Base-by-base conservation (phyloP, 805 yeast species). In the Monosporozyma unispora region DNA sequence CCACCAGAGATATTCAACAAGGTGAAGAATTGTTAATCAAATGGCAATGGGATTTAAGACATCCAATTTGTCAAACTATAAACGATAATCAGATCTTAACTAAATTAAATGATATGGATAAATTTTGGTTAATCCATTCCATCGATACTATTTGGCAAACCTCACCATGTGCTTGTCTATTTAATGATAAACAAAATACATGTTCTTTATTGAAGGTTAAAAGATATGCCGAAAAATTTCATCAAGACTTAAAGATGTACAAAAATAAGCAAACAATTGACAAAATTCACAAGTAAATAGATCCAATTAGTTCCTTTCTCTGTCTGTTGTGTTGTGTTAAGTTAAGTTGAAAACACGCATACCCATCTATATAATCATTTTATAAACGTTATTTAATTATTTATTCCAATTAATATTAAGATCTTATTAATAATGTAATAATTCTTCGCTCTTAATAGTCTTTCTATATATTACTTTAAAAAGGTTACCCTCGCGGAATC, bases 1-100 rank as follows among this genome's bases (percentile, higher is more conserved):
- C 96, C 0, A 64, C 74, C 1, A 74, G 71, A 45, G 77, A 78
- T 2, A 77, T 90, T 25, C 70, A 72, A 47, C 65, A 73, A 9
- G 88, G 80, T n/a, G 78, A 81, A 38, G 97, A 90, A 60, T 66
- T 91, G 19, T 76, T 90, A 0, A 65, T 88, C 9, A 78, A 81
- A 1, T 91, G 98, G 98, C 87, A 83, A 52, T 91, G 96, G 96
- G 96, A 89, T 60, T 61, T 67, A 3, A 54, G 70, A 16, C 96
- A 89, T 62, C 96, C 97, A 2, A 84, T 88, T 37, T 68, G 71
- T 48, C 73, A 74, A 54, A 67, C 84, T 48, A 70, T 76, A 23
- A 64, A 69, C 23, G 70, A 75, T n/a, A 63, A 69, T 27, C 54
- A 66, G 58, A 59, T 67, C 33, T 78, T 82, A 61, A 88, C 82